phyloP scores from a whole-genome alignment of 2,329 filamentous ascomycete genomes.

The Cladosporium sp. region DNA sequence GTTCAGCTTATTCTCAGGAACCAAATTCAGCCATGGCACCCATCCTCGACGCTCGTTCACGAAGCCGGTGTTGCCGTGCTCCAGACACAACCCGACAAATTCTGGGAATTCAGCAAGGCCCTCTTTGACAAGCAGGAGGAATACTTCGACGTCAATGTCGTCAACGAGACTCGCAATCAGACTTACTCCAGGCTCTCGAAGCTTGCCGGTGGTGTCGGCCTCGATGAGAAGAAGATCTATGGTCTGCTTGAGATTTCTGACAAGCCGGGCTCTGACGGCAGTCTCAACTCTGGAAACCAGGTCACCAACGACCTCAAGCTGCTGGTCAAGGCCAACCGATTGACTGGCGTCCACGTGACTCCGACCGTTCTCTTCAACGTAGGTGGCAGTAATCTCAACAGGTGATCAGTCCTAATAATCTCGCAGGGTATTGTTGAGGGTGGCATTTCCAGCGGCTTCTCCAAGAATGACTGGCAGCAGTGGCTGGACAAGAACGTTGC shows the following conservation, averaged over 20 bases:
- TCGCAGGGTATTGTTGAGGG: conserved; percentile 61
- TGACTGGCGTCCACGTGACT: conserved; percentile 81
- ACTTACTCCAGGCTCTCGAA: conserved; percentile 76
- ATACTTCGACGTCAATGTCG: conserved; percentile 80
- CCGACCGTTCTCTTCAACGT: conserved; percentile 84
- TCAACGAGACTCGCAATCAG: conserved; percentile 74
- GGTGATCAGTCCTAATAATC: conserved; percentile 13
- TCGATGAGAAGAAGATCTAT: conserved; percentile 66
- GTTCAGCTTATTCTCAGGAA: conserved; percentile 80
- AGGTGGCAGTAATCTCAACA: conserved; percentile 8
- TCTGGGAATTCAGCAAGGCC: conserved; percentile 70
- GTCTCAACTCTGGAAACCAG: conserved; percentile 70
- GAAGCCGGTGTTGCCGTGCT: conserved; percentile 81
- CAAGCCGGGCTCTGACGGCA: conserved; percentile 59
- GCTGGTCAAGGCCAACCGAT: conserved; percentile 65
- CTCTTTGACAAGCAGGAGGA: conserved; percentile 64
- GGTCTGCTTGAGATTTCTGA: conserved; percentile 62
- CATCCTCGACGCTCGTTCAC: conserved; percentile 62
- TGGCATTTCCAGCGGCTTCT: conserved; percentile 74
- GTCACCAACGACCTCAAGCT: conserved; percentile 83
- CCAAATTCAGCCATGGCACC: conserved; percentile 80
- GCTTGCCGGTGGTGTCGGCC: conserved; percentile 62
- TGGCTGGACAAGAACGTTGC: conserved; percentile 65
- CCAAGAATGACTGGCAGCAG: conserved; percentile 73
- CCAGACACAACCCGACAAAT: conserved; percentile 60